Evolutionary conservation across 192 early-diverging fungal species (phyloP).

Genomic region (Coemansia sp.): DNA sequence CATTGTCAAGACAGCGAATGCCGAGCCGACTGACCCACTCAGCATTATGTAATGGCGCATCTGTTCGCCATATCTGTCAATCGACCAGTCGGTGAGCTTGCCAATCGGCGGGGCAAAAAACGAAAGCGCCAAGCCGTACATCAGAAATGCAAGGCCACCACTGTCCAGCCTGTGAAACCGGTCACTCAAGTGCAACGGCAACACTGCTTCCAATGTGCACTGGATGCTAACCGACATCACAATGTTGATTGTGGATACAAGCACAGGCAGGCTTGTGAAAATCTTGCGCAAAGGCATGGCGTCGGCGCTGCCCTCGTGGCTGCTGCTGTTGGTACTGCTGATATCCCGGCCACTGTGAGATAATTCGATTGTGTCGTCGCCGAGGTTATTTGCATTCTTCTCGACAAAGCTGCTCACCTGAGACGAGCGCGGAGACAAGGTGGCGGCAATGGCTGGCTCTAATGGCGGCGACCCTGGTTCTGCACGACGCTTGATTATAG

Average conservation of each 20-base stretch:
- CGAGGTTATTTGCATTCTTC: neutral
- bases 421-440: neutral
- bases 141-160: constrained; percentile 25
- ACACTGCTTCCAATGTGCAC: constrained; percentile 21
- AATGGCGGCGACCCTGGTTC: neutral
- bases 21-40: constrained; percentile 9
- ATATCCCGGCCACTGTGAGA: neutral
- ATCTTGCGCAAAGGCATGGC: constrained; percentile 18
- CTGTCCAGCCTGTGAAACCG: constrained; percentile 1
- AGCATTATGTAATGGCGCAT: constrained; percentile 28
- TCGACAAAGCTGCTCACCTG: neutral
- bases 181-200: constrained; percentile 30
- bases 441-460: neutral
- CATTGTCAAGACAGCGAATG: constrained; percentile 10
- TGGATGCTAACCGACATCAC: constrained; percentile 19
- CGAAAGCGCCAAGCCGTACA: constrained; percentile 20
- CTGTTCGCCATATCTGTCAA: constrained; percentile 11
- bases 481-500: neutral
- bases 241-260: constrained; percentile 17
- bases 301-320: neutral
- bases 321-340: constrained; percentile 1
- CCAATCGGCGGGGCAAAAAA: constrained; percentile 16
- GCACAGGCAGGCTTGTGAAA: constrained; percentile 9
- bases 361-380: neutral
- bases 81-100: constrained; percentile 11